Percentiles rank a stretch among this genome's conserved stretches.
These are phyloP conservation scores for Lentinula boryana DNA, from an alignment of 768 basidiomycete genomes.

Conservation along the genomic window DNA sequence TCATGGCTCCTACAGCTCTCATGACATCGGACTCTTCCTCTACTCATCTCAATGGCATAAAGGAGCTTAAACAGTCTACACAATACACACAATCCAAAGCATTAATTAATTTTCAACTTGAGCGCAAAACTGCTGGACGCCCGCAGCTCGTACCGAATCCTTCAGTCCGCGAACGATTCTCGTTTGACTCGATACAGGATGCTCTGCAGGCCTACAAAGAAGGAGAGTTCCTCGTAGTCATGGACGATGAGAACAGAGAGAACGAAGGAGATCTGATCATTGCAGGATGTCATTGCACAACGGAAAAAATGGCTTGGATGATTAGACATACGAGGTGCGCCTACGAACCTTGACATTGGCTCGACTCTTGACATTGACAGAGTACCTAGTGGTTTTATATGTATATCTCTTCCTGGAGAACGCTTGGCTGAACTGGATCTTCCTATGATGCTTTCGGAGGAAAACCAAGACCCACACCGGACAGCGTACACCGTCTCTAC, in stretches of 20 bases:
- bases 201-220: constrained; percentile 69
- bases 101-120: neutral
- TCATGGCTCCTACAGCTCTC: neutral
- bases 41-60: neutral
- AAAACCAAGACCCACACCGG: constrained; percentile 83
- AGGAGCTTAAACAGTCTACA: neutral
- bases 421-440: constrained; percentile 75
- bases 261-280: constrained; percentile 98
- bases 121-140: constrained; percentile 1
- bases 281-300: constrained; percentile 76
- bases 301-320: constrained; percentile 99
- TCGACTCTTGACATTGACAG: neutral
- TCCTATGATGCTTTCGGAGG: constrained; percentile 85
- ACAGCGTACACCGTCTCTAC: constrained; percentile 97
- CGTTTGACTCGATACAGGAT: constrained; percentile 77
- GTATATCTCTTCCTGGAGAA: constrained; percentile 72
- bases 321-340: constrained; percentile 90
- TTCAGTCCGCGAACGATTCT: constrained; percentile 36
- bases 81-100: neutral
- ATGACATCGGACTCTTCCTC: neutral
- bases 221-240: constrained; percentile 93
- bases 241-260: constrained; percentile 94
- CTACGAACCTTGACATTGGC: neutral
- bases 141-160: constrained; percentile 25
- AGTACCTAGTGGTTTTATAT: constrained; percentile 79